These are phyloP conservation scores for Paramecium caudatum DNA, from an alignment of 73 alveolate genomes.

Conservation along the genomic window DNA sequence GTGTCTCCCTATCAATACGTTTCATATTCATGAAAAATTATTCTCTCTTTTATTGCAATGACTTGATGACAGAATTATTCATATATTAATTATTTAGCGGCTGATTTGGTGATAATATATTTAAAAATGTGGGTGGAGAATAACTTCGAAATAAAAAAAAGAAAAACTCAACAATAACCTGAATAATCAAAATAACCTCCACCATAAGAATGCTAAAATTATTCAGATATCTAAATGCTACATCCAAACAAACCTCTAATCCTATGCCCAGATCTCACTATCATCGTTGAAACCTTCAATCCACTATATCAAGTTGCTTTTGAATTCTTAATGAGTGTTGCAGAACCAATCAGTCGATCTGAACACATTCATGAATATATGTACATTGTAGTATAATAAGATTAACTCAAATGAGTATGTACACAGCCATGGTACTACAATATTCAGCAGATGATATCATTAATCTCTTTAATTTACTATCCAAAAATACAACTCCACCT, in stretches of 20 bases:
- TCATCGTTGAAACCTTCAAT: conserved; percentile 83
- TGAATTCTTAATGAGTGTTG: conserved; percentile 85
- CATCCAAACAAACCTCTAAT: conserved; percentile 65
- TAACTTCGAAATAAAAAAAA: too few species aligned
- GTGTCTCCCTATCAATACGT: conserved; percentile 45
- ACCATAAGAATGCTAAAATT: too few species aligned
- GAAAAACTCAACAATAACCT: too few species aligned
- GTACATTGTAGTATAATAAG: conserved; percentile 63
- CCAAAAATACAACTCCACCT: conserved; percentile 83
- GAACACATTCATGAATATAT: conserved; percentile 86
- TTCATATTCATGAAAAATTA: neutral
- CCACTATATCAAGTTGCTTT: conserved; percentile 82
- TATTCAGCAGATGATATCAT: conserved; percentile 83
- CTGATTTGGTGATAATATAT: too few species aligned
- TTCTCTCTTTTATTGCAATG: conserved; percentile 12
- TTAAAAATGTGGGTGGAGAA: too few species aligned
- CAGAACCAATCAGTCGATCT: conserved; percentile 87
- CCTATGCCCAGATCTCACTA: conserved; percentile 68
- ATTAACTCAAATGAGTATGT: conserved; percentile 73
- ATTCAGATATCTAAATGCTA: too few species aligned
- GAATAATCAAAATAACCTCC: too few species aligned
- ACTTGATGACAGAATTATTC: too few species aligned
- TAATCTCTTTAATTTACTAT: conserved; percentile 77
- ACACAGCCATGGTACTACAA: conserved; percentile 86
- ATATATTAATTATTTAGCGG: too few species aligned